These are phyloP conservation scores for Marasmius oreades DNA, from an alignment of 1,284 basidiomycete species.

Conservation along the genomic window DNA sequence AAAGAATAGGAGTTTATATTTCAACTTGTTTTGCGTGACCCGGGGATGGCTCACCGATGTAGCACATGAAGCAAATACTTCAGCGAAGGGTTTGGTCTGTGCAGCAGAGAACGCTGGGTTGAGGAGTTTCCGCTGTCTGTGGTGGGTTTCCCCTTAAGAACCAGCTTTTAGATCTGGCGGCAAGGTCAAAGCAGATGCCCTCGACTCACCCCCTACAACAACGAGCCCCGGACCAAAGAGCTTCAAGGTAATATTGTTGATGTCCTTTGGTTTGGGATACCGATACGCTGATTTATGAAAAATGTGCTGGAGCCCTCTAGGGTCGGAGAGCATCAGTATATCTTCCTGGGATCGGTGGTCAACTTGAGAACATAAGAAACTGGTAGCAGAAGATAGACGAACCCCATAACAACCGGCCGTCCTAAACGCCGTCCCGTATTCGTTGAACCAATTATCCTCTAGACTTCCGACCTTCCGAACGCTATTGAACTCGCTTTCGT, in stretches of 20 bases:
- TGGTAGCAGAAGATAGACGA: slow-evolving; percentile 2
- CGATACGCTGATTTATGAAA: slow-evolving; percentile 2
- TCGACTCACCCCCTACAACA: background rate
- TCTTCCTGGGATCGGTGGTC: background rate
- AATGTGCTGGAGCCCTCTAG: background rate
- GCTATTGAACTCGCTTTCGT: slow-evolving; percentile 16
- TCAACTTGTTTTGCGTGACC: background rate
- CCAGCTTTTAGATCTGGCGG: background rate
- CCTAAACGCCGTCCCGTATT: slow-evolving; percentile 30
- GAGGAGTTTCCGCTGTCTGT: background rate
- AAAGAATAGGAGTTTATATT: background rate
- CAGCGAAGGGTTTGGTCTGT: background rate
- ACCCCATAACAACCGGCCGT: slow-evolving; percentile 25
- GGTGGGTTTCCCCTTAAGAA: background rate
- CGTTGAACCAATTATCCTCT: slow-evolving; percentile 24
- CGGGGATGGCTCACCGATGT: background rate
- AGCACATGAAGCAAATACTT: background rate
- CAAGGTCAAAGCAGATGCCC: background rate
- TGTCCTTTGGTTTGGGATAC: background rate
- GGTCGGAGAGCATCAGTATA: background rate
- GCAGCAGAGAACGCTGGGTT: background rate
- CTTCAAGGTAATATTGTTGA: background rate
- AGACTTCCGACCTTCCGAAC: slow-evolving; percentile 29
- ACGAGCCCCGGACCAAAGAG: background rate
- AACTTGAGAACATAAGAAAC: background rate